phyloP scores from a whole-genome alignment of 805 yeast species.

The Sporopachydermia lactativora region DNA sequence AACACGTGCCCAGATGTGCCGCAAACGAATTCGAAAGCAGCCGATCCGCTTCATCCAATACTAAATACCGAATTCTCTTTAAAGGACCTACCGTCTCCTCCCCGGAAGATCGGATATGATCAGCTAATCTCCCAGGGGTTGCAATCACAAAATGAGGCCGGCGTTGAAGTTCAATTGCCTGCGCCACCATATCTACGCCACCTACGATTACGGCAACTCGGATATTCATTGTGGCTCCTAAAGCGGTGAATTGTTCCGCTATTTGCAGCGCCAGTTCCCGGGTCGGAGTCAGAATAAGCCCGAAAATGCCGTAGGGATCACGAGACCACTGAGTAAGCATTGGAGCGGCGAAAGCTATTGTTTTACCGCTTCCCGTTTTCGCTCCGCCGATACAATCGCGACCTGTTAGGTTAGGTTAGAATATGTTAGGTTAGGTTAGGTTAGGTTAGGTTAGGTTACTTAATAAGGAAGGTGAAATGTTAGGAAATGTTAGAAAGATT shows the following conservation, averaged over 20 bases:
- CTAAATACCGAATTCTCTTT: conserved; percentile 64
- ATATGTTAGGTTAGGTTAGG: too few species aligned
- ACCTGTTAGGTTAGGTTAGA: conserved; percentile 22
- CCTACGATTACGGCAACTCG: conserved; percentile 81
- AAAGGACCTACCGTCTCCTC: conserved; percentile 77
- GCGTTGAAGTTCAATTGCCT: conserved; percentile 64
- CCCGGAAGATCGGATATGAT: conserved; percentile 77
- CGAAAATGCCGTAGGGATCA: conserved; percentile 89
- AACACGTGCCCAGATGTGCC: conserved; percentile 59
- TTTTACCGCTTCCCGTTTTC: conserved; percentile 95
- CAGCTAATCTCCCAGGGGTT: conserved; percentile 93
- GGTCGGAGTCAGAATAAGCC: conserved; percentile 74
- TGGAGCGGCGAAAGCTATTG: conserved; percentile 96
- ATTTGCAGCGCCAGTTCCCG: conserved; percentile 93
- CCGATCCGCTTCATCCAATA: conserved; percentile 93
- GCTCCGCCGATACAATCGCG: conserved; percentile 97
- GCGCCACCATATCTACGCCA: conserved; percentile 88
- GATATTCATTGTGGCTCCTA: conserved; percentile 82
- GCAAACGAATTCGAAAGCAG: conserved; percentile 75
- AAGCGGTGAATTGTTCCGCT: conserved; percentile 89
- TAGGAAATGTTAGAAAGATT: not conserved
- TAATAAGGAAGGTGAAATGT: too few species aligned
- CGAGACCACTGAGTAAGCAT: conserved; percentile 90
- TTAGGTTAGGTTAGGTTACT: too few species aligned
- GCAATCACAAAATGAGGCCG: conserved; percentile 93